Evolutionary conservation across 1,139 yeast genomes (phyloP).

Genomic region (Hyphopichia khmerensis): DNA sequence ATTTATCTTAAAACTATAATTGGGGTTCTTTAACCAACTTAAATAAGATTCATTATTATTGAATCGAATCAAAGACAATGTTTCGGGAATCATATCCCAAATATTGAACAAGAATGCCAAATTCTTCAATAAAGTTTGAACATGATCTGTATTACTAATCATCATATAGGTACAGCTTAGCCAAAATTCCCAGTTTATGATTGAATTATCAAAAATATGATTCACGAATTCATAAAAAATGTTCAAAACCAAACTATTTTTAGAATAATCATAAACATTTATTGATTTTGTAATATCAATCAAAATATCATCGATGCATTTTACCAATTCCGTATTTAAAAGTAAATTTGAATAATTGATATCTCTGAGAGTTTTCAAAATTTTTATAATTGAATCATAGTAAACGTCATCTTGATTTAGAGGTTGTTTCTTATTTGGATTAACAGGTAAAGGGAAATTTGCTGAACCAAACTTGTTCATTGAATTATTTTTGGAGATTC

Average conservation of each 20-base stretch:
- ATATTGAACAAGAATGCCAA: conserved; percentile 67
- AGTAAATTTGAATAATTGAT: conserved; percentile 24
- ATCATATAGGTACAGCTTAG: conserved; percentile 56
- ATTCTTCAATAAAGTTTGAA: conserved; percentile 61
- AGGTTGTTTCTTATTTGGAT: conserved; percentile 12
- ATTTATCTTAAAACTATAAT: conserved; percentile 42
- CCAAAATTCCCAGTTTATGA: conserved; percentile 78
- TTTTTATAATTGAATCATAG: conserved; percentile 38
- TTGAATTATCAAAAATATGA: conserved; percentile 26
- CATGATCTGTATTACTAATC: conserved; percentile 58
- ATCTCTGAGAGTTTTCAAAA: conserved; percentile 49
- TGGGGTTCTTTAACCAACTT: conserved; percentile 35
- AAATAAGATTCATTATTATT: conserved; percentile 5
- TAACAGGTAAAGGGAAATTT: conserved; percentile 8
- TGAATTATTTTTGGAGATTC: conserved; percentile 25
- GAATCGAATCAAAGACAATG: conserved; percentile 7
- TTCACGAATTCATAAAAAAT: conserved; percentile 47
- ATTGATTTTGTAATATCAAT: conserved; percentile 39
- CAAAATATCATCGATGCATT: conserved; percentile 32
- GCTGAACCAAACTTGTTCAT: conserved; percentile 12
- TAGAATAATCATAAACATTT: conserved; percentile 44
- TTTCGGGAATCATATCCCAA: conserved; percentile 70
- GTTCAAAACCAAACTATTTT: conserved; percentile 45
- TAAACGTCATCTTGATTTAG: conserved; percentile 30
- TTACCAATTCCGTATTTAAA: background rate